A percentile compares a stretch with the other conserved stretches of the same genome.
These are phyloP conservation scores for Ilyonectria robusta DNA, from an alignment of 2,329 filamentous ascomycete species.

Conservation along the genomic window DNA sequence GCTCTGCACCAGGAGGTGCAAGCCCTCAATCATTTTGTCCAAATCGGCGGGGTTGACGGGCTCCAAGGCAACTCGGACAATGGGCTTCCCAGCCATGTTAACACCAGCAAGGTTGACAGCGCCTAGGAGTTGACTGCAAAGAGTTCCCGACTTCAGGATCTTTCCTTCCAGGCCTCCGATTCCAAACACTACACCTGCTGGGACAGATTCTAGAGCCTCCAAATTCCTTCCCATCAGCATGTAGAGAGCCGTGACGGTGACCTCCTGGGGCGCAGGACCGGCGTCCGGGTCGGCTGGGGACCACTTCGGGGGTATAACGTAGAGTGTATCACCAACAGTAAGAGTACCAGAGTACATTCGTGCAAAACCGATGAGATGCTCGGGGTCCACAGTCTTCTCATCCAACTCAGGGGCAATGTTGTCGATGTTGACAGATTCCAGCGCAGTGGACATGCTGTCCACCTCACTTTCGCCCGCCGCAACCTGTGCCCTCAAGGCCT, in stretches of 20 bases:
- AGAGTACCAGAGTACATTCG: slow-evolving; percentile 93
- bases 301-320: slow-evolving; percentile 94
- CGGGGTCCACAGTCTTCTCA: slow-evolving; percentile 77
- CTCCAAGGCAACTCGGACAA: slow-evolving; percentile 96
- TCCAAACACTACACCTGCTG: slow-evolving; percentile 94
- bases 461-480: slow-evolving; percentile 65
- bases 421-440: slow-evolving; percentile 74
- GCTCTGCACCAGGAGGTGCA: slow-evolving; percentile 90
- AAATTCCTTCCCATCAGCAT: slow-evolving; percentile 95
- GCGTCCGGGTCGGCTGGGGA: slow-evolving; percentile 83
- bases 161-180: slow-evolving; percentile 93
- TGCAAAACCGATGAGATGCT: slow-evolving; percentile 95
- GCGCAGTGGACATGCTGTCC: slow-evolving; percentile 70
- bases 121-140: slow-evolving; percentile 89
- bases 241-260: slow-evolving; percentile 90
- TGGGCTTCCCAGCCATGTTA: slow-evolving; percentile 84
- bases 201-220: slow-evolving; percentile 86
- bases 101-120: slow-evolving; percentile 93
- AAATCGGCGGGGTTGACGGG: slow-evolving; percentile 91
- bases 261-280: slow-evolving; percentile 81
- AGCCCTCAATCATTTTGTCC: slow-evolving; percentile 92
- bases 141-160: slow-evolving; percentile 94
- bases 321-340: slow-evolving; percentile 90
- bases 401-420: slow-evolving; percentile 62
- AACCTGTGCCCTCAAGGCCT: slow-evolving; percentile 85